Evolutionary conservation across 1,139 yeast species (phyloP), one percentile per base, ranked within the genome.

Genomic region (Kodamaea sp.): DNA sequence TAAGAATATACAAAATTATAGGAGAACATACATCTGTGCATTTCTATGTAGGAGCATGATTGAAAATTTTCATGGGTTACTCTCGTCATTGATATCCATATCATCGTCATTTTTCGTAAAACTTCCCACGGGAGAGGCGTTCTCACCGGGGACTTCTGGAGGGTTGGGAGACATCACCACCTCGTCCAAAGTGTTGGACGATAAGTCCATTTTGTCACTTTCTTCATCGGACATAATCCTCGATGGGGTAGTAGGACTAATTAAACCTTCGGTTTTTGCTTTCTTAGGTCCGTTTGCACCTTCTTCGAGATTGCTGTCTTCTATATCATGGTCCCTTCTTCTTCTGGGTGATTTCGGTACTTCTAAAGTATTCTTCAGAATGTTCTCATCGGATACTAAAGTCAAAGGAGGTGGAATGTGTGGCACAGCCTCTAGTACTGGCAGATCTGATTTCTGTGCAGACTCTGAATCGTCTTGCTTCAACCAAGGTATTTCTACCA

Each of bases 401-500:
- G 10, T 6, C 5, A 14, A 9, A n/a, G 28, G 34, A 2, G 29
- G 29, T n/a, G 34, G 26, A 15, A 22, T 24, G 10, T 24, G 16
- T 4, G 27, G 27, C n/a, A 24, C 15, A 12, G 12, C n/a, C 15
- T 16, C 27, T 9, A 14, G 6, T 9, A 9, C 6, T 7, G 21
- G 6, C 9, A 7, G 8, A 9, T 18, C 21, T 13, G 18, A 6
- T 24, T 24, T 15, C 19, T 14, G n/a, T 24, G 16, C 26, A 12
- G 9, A 12, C 9, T 5, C 25, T 23, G 6, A 6, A 18, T 18
- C 21, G 20, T 20, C 35, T 59, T 54, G 59, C n/a, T 58, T 57
- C 20, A 73, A 48, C 80, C 80, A 76, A 2, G 74, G 71, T 11
- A 76, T 73, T 38, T 61, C 70, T 0, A 65, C 55, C 39, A 75